Conservation (phyloP, 2,329 filamentous ascomycete species). For the Alternaria consortialis region DNA sequence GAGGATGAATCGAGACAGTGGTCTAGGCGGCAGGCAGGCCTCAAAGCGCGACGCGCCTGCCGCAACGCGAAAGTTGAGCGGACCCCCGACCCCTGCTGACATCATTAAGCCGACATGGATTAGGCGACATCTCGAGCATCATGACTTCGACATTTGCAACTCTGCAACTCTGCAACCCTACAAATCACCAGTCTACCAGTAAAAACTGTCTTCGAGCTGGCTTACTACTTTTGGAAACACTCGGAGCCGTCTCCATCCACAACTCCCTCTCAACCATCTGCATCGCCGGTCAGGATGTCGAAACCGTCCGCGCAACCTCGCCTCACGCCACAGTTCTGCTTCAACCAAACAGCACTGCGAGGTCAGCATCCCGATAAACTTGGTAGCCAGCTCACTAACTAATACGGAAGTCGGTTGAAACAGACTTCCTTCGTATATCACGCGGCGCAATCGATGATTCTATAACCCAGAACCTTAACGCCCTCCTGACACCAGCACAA, state of each 20-base stretch:
- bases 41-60: conserved; percentile 41
- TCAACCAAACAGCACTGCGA: conserved; percentile 61
- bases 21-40: conserved; percentile 26
- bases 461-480: conserved; percentile 92
- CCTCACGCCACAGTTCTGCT: conserved; percentile 61
- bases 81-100: conserved; percentile 38
- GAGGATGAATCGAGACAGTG: conserved; percentile 21
- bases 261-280: conserved; percentile 8
- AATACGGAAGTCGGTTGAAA: conserved; percentile 34
- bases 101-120: conserved; percentile 38
- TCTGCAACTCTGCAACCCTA: background rate
- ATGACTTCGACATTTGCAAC: conserved; percentile 16
- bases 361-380: conserved; percentile 43
- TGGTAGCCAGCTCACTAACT: conserved; percentile 43
- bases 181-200: background rate
- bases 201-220: conserved; percentile 30
- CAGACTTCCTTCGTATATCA: conserved; percentile 91
- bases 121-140: conserved; percentile 21
- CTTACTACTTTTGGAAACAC: conserved; percentile 43
- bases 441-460: conserved; percentile 88
- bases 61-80: conserved; percentile 26
- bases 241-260: conserved; percentile 22
- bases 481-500: conserved; percentile 77
- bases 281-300: conserved; percentile 48
- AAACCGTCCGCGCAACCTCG: conserved; percentile 51